These are phyloP conservation scores for Xylariomycetidae sp. DNA, from an alignment of 2,329 filamentous ascomycete species.

Conservation along the genomic window DNA sequence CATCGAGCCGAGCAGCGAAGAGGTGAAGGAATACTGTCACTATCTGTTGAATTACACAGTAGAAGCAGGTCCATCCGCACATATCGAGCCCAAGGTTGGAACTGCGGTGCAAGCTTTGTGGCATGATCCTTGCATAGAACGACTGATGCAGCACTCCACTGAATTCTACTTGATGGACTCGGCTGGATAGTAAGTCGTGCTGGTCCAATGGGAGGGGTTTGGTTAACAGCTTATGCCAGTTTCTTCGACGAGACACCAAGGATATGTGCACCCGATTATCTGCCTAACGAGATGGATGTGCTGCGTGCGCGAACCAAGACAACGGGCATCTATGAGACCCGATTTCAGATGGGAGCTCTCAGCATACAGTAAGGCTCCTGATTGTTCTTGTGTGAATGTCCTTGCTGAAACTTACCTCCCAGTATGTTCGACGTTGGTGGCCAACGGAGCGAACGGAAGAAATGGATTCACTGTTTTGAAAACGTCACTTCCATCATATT, in stretches of 20 bases:
- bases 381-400: background rate
- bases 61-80: conserved; percentile 82
- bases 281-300: conserved; percentile 91
- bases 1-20: conserved; percentile 69
- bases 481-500: conserved; percentile 99
- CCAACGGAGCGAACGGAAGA: conserved; percentile 95
- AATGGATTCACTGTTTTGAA: conserved; percentile 99
- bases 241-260: conserved; percentile 92
- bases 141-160: conserved; percentile 86
- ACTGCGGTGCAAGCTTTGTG: conserved; percentile 82
- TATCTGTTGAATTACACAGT: conserved; percentile 85
- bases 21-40: conserved; percentile 69
- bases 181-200: conserved; percentile 81
- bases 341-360: conserved; percentile 96
- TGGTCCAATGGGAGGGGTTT: conserved; percentile 1
- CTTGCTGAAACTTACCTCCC: conserved; percentile 3
- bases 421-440: conserved; percentile 99
- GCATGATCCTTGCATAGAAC: conserved; percentile 79
- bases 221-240: conserved; percentile 45
- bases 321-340: conserved; percentile 97
- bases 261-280: conserved; percentile 80
- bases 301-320: conserved; percentile 95
- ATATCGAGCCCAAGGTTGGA: conserved; percentile 76
- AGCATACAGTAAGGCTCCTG: conserved; percentile 81
- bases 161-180: conserved; percentile 99